phyloP scores from a whole-genome alignment of 192 early-diverging fungal species.

The Glomus cerebriforme region DNA sequence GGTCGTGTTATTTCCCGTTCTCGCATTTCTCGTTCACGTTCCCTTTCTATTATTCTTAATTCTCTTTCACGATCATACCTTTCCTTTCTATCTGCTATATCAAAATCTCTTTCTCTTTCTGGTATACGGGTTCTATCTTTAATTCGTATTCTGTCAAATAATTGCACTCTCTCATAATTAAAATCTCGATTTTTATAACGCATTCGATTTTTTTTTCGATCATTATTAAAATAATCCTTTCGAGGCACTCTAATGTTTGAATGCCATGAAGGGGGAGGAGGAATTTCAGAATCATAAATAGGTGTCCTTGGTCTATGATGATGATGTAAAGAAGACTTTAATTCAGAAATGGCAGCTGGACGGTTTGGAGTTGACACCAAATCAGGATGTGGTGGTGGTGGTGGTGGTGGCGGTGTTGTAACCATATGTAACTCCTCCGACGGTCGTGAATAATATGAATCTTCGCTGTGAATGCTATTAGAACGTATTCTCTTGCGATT shows the following conservation, averaged over 20 bases:
- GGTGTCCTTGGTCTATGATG: slow-evolving; percentile 1
- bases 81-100: slow-evolving; percentile 1
- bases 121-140: background rate
- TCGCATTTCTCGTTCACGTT: slow-evolving; percentile 4
- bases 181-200: background rate
- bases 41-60: slow-evolving; percentile 1
- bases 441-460: slow-evolving; percentile 10
- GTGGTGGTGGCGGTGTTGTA: background rate
- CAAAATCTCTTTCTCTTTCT: slow-evolving; percentile 11
- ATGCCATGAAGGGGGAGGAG: background rate
- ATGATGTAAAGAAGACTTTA: background rate
- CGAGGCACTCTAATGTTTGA: background rate
- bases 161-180: background rate
- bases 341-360: background rate
- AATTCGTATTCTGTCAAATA: background rate
- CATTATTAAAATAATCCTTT: slow-evolving; percentile 8
- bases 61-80: slow-evolving; percentile 5
- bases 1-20: background rate
- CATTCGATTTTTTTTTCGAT: slow-evolving; percentile 5
- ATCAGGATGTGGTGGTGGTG: background rate
- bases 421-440: background rate
- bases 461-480: background rate
- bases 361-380: slow-evolving; percentile 13
- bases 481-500: slow-evolving; percentile 14
- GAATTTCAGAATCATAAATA: background rate